Evolutionary conservation across 2,329 filamentous ascomycete species (phyloP), one percentile per base, ranked within the genome.

Genomic region (Sclerotinia minor): DNA sequence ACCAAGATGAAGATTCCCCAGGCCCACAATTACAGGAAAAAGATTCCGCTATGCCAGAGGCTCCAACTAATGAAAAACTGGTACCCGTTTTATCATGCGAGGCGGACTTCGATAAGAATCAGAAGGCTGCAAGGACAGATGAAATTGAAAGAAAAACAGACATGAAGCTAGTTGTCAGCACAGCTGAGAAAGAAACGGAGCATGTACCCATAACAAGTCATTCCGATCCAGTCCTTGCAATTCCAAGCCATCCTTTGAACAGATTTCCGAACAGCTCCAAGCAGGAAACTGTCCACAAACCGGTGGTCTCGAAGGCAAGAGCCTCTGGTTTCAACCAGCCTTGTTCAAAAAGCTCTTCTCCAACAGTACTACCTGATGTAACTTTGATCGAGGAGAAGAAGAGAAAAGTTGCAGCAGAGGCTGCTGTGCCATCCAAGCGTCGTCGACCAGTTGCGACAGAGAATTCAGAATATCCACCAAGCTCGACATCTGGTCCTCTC

Each of bases 331-430:
- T 26, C 21, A 29, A 50, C 38, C 38, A 47, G 45, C 5, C 38
- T 13, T 24, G 8, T 35, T 47, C 15, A 64, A 6, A 58, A 26
- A 24, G 26, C 41, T 45, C 21, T 2, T 21, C 21, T 8, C 32
- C 29, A 47, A 38, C n/a, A 21, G 17, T 47, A 5, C 44, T 21
- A 38, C 24, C 54, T 11, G 29, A 41, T n/a, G 24, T 21, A n/a
- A 13, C 6, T 24, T 21, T 19, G 19, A 15, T 44, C 24, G 57
- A 63, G 6, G 65, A 67, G 29, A 67, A 67, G 11, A 67, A 67
- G 29, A 47, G 65, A n/a, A 67, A 67, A 17, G 38, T 55, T n/a
- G 35, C 19, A 53, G 26, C 11, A 44, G 58, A 41, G 13, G n/a
- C 44, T 52, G 9, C 35, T n/a, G 6, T 29, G 8, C 57, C 47